Evolutionary conservation across 495 filamentous ascomycete species (phyloP).

Genomic region (Neurospora sp.): DNA sequence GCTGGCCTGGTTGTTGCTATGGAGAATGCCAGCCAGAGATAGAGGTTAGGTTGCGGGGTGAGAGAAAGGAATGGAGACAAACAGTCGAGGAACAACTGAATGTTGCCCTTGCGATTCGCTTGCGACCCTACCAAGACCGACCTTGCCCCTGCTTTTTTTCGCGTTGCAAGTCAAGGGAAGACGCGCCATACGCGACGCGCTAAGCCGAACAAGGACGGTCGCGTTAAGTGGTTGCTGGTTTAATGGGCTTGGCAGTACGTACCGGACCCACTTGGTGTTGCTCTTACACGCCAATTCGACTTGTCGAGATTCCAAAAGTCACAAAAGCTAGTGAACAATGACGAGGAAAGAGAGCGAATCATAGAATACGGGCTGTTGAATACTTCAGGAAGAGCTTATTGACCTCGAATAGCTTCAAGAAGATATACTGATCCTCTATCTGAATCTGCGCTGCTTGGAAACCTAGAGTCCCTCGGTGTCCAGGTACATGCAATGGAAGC

Average conservation of each 20-base stretch:
- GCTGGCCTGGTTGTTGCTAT: background rate
- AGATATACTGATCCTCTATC: background rate
- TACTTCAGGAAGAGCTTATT: background rate
- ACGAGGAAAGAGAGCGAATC: background rate
- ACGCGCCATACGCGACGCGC: slow-evolving; percentile 19
- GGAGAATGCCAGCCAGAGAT: background rate
- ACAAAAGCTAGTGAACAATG: background rate
- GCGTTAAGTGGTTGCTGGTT: slow-evolving; percentile 32
- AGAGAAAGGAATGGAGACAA: background rate
- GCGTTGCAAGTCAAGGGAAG: slow-evolving; percentile 12
- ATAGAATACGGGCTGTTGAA: too few relatives aligned
- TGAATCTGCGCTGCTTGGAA: background rate
- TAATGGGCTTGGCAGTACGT: background rate
- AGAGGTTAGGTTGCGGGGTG: slow-evolving; percentile 3
- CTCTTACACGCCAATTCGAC: background rate
- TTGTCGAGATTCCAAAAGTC: background rate
- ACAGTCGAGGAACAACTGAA: too few relatives aligned
- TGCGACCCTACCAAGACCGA: background rate
- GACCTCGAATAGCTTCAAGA: background rate
- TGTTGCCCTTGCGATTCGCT: background rate
- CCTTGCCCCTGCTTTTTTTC: slow-evolving; percentile 10
- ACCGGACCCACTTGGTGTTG: background rate
- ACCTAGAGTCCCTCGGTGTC: background rate
- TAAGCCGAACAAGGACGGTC: slow-evolving; percentile 16
- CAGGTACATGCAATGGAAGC: background rate